These are phyloP conservation scores for Solanum stenotomum DNA, from an alignment of 257 asterid genomes.

Conservation along the genomic window DNA sequence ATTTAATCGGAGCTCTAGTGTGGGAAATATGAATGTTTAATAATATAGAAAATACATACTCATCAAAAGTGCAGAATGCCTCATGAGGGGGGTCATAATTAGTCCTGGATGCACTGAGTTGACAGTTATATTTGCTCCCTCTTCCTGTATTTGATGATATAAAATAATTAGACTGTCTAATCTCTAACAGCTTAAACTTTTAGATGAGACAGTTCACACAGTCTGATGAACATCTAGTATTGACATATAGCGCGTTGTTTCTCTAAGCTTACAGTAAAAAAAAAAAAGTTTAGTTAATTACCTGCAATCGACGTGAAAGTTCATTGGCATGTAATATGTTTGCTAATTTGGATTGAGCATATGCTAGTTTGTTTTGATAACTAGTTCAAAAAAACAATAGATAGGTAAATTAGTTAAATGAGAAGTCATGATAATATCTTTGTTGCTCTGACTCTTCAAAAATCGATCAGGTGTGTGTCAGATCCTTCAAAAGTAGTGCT, in stretches of 20 bases:
- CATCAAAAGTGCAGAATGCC: constrained; percentile 34
- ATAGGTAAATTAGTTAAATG: not conserved
- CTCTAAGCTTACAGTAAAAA: not conserved
- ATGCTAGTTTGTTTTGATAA: constrained; percentile 71
- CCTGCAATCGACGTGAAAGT: constrained; percentile 67
- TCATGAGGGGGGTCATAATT: constrained; percentile 76
- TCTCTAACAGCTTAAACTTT: not conserved
- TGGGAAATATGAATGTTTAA: not conserved
- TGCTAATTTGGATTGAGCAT: constrained; percentile 87
- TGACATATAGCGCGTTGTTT: not conserved
- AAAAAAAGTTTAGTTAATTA: constrained; percentile 1
- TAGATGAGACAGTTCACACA: not conserved
- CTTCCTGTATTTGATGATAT: constrained; percentile 38
- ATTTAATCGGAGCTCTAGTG: too few species aligned
- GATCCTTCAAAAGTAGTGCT: not conserved
- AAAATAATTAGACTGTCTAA: not conserved
- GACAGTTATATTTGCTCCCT: constrained; percentile 72
- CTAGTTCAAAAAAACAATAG: constrained; percentile 20
- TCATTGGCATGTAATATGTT: constrained; percentile 71
- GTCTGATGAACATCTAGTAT: not conserved
- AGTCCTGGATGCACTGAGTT: constrained; percentile 92
- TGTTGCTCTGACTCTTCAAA: not conserved
- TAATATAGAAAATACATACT: constrained; percentile 29
- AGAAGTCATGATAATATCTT: not conserved
- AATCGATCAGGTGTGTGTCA: not conserved